These are phyloP conservation scores for Populus hybrid DNA, from an alignment of 441 rosid species.

Conservation along the genomic window DNA sequence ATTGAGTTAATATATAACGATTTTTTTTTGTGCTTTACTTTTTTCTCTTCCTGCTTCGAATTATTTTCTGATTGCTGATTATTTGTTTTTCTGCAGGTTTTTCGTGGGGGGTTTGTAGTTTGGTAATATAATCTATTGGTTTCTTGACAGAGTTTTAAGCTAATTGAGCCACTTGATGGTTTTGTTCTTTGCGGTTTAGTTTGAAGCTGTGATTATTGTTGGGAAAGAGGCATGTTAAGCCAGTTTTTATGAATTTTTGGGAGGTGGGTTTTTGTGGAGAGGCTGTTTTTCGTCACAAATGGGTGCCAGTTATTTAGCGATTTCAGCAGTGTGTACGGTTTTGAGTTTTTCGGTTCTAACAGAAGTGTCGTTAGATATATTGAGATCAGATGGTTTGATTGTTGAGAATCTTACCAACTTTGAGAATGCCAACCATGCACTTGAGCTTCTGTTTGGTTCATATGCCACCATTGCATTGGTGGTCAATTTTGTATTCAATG, in stretches of 20 bases:
- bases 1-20: not conserved
- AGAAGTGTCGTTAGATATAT: conserved; percentile 55
- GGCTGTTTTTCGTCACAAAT: conserved; percentile 38
- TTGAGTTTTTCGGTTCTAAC: conserved; percentile 77
- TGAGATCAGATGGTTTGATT: conserved; percentile 54
- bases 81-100: not conserved
- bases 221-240: conserved; percentile 29
- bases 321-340: conserved; percentile 66
- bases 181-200: not conserved
- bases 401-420: conserved; percentile 38
- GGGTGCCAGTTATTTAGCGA: conserved; percentile 63
- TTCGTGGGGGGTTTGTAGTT: not conserved
- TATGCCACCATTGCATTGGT: conserved; percentile 58
- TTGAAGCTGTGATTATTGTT: not conserved
- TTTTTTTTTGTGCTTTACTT: no score
- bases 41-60: no score
- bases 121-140: not conserved
- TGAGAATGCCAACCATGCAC: conserved; percentile 50
- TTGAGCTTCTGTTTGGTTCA: conserved; percentile 66
- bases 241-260: conserved; percentile 43
- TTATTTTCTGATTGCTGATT: not conserved
- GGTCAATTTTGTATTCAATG: conserved; percentile 74
- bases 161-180: not conserved
- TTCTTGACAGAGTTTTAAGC: not conserved
- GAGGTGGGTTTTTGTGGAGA: conserved; percentile 35